Evolutionary conservation across 805 yeast genomes (phyloP).

Genomic region (Metschnikowia picachoensis): DNA sequence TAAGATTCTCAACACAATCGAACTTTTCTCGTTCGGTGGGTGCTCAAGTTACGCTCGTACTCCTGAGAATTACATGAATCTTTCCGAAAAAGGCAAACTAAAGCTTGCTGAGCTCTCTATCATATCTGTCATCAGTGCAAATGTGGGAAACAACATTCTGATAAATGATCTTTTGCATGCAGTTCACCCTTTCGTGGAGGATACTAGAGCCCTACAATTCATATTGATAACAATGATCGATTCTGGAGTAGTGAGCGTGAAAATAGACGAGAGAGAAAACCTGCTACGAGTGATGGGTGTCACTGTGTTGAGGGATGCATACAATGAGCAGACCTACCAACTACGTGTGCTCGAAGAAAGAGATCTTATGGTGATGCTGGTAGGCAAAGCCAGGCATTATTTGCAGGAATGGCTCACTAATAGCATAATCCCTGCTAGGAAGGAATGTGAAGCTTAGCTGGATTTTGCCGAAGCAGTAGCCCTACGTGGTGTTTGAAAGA

Average conservation of each 20-base stretch:
- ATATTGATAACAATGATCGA: conserved; percentile 26
- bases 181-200: conserved; percentile 3
- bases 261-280: conserved; percentile 26
- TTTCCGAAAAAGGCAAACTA: conserved; percentile 11
- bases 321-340: conserved; percentile 19
- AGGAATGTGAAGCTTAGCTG: not conserved
- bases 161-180: conserved; percentile 15
- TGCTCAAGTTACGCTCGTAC: conserved; percentile 23
- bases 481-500: too few relatives aligned
- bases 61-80: conserved; percentile 13
- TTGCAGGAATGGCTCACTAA: conserved; percentile 23
- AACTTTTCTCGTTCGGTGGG: conserved; percentile 38
- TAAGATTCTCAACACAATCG: conserved; percentile 25
- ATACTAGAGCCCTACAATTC: conserved; percentile 15
- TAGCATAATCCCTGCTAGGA: conserved; percentile 7
- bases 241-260: conserved; percentile 21
- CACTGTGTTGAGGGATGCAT: conserved; percentile 29
- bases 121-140: conserved; percentile 21
- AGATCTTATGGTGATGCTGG: conserved; percentile 21
- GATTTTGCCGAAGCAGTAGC: too few relatives aligned
- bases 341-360: conserved; percentile 24
- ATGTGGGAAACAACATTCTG: conserved; percentile 20
- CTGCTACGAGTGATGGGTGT: conserved; percentile 19
- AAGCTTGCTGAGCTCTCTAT: conserved; percentile 30
- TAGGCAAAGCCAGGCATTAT: conserved; percentile 17